Base-by-base conservation (phyloP, 768 basidiomycete species). In the Mrakia frigida region DNA sequence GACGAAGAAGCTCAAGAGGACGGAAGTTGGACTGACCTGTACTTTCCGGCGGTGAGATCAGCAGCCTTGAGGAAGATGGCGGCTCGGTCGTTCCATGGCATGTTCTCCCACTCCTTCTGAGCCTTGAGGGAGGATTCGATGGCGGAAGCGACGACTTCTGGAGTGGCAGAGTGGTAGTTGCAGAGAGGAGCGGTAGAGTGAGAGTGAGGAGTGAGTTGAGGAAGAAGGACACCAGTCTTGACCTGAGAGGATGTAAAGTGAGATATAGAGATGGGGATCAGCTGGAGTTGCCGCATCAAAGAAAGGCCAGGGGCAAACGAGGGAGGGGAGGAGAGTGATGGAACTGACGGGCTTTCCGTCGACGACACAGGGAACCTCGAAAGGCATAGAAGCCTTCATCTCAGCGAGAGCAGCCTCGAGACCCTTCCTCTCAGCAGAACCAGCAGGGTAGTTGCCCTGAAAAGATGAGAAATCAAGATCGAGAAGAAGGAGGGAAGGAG, bases 61-160 rank as follows among this genome's bases (percentile, higher is more conserved):
- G 97, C 97, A 6, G 97, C 97, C 84, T 96, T 97, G 79, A 99
- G 87, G 86, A 98, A 99, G 84, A 99, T 96, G 53, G 97, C 93
- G 2, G 97, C 97, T 50, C 95, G 89, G 83, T 99, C 97, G 82
- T 88, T 90, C 96, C 95, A 99, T 0, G 96, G 94, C 87, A 98
- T 85, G 68, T 87, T 86, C 85, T 98, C 97, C 97, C 97, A 99
- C 70, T 88, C 89, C 23, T 85, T 85, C 84, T 94, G 96, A 25
- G 93, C 95, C 14, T 88, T 88, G 52, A 98, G 88, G 18, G 95
- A 92, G 46, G 91, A 91, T 33, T 91, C 89, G 79, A 99, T 96
- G 28, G 97, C 97, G 73, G 85, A 85, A 10, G 87, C 83, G 61
- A 98, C 88, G 3, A 89, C 89, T 33, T 88, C 89, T 60, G 89